Evolutionary conservation across 805 yeast species (phyloP).

Genomic region (Yamadazyma paraphyllophila): DNA sequence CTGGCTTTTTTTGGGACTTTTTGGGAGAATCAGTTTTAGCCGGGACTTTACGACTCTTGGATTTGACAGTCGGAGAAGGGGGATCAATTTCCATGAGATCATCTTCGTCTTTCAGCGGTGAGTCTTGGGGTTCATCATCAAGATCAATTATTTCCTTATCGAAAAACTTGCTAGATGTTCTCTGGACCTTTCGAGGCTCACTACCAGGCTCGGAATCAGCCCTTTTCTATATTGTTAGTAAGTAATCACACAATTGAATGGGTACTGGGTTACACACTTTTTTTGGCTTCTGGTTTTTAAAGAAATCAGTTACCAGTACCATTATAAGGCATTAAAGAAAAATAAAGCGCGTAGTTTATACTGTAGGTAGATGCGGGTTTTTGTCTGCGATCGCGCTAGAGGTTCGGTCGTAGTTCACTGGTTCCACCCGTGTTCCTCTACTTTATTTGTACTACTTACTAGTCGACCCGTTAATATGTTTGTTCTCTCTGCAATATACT

Average conservation of each 20-base stretch:
- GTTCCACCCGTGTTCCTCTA: no score
- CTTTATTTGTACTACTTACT: no score
- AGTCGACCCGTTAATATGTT: no score
- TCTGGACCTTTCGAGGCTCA: neutral
- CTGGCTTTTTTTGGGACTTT: slow-evolving; percentile 1
- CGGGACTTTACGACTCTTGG: neutral
- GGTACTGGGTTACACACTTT: slow-evolving; percentile 1
- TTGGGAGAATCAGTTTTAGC: neutral
- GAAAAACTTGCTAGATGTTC: slow-evolving; percentile 11
- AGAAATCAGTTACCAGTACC: slow-evolving; percentile 18
- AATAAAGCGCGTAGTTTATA: neutral
- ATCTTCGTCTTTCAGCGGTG: slow-evolving; percentile 5
- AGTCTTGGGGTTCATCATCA: slow-evolving; percentile 4
- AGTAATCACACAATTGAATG: neutral
- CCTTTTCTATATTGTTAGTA: slow-evolving; percentile 2
- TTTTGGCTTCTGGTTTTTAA: slow-evolving; percentile 8
- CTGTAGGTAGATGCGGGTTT: no score
- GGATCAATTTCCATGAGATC: neutral
- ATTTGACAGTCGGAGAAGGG: slow-evolving; percentile 4
- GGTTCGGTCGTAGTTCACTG: no score
- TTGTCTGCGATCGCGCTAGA: no score
- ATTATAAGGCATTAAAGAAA: slow-evolving; percentile 1
- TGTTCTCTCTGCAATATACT: no score
- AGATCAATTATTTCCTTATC: slow-evolving; percentile 17
- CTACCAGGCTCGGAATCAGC: neutral